Conservation (phyloP, 1,284 basidiomycete species). For the Malassezia globosa region DNA sequence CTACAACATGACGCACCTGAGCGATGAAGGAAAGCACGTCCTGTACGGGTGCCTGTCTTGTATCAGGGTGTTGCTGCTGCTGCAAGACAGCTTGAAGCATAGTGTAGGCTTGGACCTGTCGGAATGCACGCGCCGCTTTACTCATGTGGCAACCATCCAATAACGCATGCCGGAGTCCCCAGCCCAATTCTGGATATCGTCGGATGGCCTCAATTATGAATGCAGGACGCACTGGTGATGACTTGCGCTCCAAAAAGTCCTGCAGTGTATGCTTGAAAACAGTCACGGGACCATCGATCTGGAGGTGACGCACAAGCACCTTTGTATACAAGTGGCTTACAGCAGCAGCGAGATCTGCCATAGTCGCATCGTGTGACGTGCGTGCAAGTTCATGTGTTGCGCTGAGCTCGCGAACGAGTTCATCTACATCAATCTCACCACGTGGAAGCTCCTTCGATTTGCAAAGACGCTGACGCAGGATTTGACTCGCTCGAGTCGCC, state of each 20-base stretch:
- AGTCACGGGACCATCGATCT: slow-evolving; percentile 11
- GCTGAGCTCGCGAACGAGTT: slow-evolving; percentile 53
- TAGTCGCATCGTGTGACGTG: slow-evolving; percentile 56
- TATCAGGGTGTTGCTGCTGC: slow-evolving; percentile 48
- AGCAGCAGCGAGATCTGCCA: slow-evolving; percentile 57
- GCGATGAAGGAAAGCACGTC: slow-evolving; percentile 54
- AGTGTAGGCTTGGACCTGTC: slow-evolving; percentile 57
- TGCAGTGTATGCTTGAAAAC: slow-evolving; percentile 60
- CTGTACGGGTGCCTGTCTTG: slow-evolving; percentile 30
- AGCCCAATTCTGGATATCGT: slow-evolving; percentile 59
- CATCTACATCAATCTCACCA: slow-evolving; percentile 49
- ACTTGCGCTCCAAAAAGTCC: slow-evolving; percentile 72
- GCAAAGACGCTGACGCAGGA: slow-evolving; percentile 63
- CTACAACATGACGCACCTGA: slow-evolving; percentile 53
- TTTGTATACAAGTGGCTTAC: slow-evolving; percentile 62
- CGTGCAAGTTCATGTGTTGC: slow-evolving; percentile 66
- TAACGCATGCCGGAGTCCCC: slow-evolving; percentile 58
- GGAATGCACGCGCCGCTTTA: slow-evolving; percentile 24
- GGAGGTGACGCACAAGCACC: slow-evolving; percentile 18
- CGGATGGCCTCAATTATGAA: slow-evolving; percentile 72
- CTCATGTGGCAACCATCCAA: slow-evolving; percentile 49
- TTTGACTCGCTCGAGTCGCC: slow-evolving; percentile 67
- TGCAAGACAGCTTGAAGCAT: slow-evolving; percentile 61
- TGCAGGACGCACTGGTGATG: slow-evolving; percentile 60
- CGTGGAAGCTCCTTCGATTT: slow-evolving; percentile 63